phyloP scores from a whole-genome alignment of 164 flowering plant genomes.

The Chloranthus sessilifolius region DNA sequence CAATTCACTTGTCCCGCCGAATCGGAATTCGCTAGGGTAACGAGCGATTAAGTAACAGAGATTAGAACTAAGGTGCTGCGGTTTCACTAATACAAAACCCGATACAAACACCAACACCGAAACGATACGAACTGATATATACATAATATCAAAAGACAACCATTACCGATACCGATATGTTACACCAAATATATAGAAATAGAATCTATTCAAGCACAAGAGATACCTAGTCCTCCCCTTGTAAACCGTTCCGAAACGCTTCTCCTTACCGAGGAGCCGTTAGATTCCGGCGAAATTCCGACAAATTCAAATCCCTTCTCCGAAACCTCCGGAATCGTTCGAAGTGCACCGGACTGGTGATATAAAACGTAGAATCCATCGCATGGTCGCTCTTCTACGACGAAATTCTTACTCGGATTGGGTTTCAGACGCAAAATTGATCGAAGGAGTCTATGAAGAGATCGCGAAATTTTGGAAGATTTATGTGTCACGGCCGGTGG shows the following conservation, averaged over 20 bases:
- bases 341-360: constrained; percentile 31
- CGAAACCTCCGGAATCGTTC: constrained; percentile 47
- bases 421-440: constrained; percentile 38
- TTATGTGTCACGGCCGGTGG: constrained; percentile 7
- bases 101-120: too few species aligned
- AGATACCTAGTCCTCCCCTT: constrained; percentile 29
- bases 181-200: neutral
- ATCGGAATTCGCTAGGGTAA: too few species aligned
- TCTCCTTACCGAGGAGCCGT: constrained; percentile 24
- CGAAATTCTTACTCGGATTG: neutral
- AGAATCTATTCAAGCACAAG: constrained; percentile 27
- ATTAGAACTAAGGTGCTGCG: too few species aligned
- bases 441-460: constrained; percentile 45
- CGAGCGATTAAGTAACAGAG: too few species aligned
- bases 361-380: constrained; percentile 22
- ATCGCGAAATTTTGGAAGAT: constrained; percentile 50
- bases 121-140: too few species aligned
- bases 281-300: constrained; percentile 33
- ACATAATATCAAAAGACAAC: too few species aligned
- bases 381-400: constrained; percentile 1
- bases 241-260: constrained; percentile 46
- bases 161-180: too few species aligned
- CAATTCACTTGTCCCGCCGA: too few species aligned
- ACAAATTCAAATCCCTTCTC: constrained; percentile 27
- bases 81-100: too few species aligned